A percentile compares a stretch with the other conserved stretches of the same genome.
phyloP scores from a whole-genome alignment of 441 rosid species.

The Mallotus repandus region DNA sequence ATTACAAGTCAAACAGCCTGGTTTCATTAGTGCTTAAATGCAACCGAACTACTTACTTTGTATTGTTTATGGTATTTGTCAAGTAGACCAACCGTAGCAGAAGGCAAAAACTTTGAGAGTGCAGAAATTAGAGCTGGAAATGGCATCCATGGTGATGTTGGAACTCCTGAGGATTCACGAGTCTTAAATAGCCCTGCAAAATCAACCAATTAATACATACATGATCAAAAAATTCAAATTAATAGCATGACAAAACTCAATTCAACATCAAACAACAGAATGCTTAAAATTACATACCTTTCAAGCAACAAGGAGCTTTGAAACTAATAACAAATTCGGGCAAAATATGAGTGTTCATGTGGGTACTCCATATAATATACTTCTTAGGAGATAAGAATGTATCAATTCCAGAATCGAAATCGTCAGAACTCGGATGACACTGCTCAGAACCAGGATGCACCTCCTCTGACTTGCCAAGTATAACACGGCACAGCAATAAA shows the following conservation, averaged over 20 bases:
- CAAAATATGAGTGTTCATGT: slow-evolving; percentile 62
- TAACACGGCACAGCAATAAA: slow-evolving; percentile 62
- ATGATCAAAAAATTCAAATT: slow-evolving; percentile 1
- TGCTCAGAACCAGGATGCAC: slow-evolving; percentile 54
- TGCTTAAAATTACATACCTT: slow-evolving; percentile 33
- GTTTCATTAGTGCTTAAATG: not conserved
- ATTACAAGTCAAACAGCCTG: not conserved
- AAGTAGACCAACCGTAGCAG: slow-evolving; percentile 39
- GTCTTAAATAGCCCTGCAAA: slow-evolving; percentile 38
- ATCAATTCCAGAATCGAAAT: slow-evolving; percentile 73
- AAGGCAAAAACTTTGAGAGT: slow-evolving; percentile 58
- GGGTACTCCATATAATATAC: slow-evolving; percentile 72
- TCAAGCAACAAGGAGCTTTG: slow-evolving; percentile 46
- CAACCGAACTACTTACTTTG: slow-evolving; percentile 36
- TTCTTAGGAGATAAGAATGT: slow-evolving; percentile 45
- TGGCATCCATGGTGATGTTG: slow-evolving; percentile 78
- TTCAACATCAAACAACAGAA: not conserved
- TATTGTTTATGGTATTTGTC: slow-evolving; percentile 53
- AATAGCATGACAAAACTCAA: not conserved
- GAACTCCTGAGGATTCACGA: slow-evolving; percentile 27
- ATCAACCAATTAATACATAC: slow-evolving; percentile 9
- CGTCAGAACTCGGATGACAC: slow-evolving; percentile 52
- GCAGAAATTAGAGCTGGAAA: slow-evolving; percentile 61
- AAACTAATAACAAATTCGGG: slow-evolving; percentile 67
- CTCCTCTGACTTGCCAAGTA: slow-evolving; percentile 64